Evolutionary conservation across 345 rosid species (phyloP).

Genomic region (Syzygium oleosum): DNA sequence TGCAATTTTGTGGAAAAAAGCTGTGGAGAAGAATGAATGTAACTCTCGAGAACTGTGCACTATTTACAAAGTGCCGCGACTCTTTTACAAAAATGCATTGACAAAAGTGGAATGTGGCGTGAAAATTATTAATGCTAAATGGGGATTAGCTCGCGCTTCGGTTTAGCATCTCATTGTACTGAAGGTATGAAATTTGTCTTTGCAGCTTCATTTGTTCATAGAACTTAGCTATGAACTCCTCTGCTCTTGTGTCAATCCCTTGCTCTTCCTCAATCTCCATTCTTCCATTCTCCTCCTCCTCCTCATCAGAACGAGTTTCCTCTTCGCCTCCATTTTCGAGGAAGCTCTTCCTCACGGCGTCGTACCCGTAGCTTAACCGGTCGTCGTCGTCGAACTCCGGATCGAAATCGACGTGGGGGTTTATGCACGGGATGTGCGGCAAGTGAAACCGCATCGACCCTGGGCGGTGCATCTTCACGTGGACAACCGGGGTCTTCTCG

Average conservation of each 20-base stretch:
- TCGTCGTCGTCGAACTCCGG: constrained; percentile 29
- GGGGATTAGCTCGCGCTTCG: not conserved
- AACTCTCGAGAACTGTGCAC: not conserved
- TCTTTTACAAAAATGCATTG: not conserved
- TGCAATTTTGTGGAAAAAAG: not conserved
- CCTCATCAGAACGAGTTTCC: not conserved
- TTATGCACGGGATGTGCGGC: constrained; percentile 56
- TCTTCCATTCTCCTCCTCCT: constrained; percentile 12
- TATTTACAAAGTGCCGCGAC: not conserved
- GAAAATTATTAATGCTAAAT: not conserved
- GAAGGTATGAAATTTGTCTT: constrained; percentile 58
- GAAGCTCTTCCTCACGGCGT: constrained; percentile 12
- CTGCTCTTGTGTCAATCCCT: constrained; percentile 78
- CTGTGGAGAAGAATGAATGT: not conserved
- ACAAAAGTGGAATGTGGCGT: not conserved
- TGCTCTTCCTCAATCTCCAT: constrained; percentile 19
- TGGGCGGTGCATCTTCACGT: constrained; percentile 53
- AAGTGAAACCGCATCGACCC: constrained; percentile 38
- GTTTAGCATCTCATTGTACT: constrained; percentile 26
- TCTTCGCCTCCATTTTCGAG: constrained; percentile 3
- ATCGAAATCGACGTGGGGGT: constrained; percentile 41
- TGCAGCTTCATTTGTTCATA: constrained; percentile 71
- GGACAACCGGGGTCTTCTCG: constrained; percentile 69
- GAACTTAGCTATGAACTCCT: constrained; percentile 72
- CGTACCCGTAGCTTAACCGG: not conserved